phyloP scores from a whole-genome alignment of 305 asterid genomes.

The Striga hermonthica region DNA sequence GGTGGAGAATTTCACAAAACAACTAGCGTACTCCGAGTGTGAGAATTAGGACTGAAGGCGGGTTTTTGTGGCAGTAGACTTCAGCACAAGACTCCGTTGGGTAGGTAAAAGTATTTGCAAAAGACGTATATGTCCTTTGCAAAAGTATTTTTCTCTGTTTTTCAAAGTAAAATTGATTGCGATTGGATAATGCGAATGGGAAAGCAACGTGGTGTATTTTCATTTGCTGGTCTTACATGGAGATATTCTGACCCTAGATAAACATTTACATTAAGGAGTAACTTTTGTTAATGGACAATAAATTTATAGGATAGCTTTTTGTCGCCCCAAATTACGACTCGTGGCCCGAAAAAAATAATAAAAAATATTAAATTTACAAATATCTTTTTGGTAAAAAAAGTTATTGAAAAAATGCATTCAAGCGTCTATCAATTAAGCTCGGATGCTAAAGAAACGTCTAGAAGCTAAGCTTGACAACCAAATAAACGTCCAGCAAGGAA shows the following conservation, averaged over 20 bases:
- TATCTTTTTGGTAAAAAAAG: no score
- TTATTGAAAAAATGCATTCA: no score
- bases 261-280: no score
- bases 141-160: neutral
- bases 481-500: no score
- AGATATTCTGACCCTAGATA: neutral
- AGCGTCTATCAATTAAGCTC: no score
- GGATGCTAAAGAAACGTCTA: no score
- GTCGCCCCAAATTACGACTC: no score
- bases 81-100: constrained; percentile 21
- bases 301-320: no score
- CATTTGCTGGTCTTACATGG: constrained; percentile 26
- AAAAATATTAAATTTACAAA: no score
- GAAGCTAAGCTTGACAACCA: no score
- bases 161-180: neutral
- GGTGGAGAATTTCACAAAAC: constrained; percentile 23
- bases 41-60: constrained; percentile 33
- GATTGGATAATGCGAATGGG: constrained; percentile 5
- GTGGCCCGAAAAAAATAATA: no score
- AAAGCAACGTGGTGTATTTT: constrained; percentile 23
- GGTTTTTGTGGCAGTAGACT: constrained; percentile 34
- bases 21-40: constrained; percentile 26
- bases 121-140: constrained; percentile 32
- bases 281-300: no score
- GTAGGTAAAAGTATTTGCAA: constrained; percentile 1